A percentile compares a stretch with the other conserved stretches of the same genome.
Evolutionary conservation across 352 stramenopile species (phyloP).

Genomic region (Sclerospora graminicola): DNA sequence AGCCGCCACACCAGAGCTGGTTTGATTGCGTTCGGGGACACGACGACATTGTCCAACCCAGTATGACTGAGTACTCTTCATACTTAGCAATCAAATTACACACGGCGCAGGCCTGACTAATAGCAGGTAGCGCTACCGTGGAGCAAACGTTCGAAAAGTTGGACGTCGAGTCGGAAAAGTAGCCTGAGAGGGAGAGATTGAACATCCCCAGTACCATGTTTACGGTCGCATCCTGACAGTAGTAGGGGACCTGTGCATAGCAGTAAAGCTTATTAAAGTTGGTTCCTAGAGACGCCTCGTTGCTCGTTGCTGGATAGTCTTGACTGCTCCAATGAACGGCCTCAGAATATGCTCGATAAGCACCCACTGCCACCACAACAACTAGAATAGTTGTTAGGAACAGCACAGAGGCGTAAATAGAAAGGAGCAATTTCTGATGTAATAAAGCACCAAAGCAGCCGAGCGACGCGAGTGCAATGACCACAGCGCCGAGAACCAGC

Average conservation of each 20-base stretch:
- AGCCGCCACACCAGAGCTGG: slow-evolving; percentile 58
- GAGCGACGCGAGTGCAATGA: slow-evolving; percentile 51
- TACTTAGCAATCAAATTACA: slow-evolving; percentile 49
- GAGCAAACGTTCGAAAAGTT: slow-evolving; percentile 47
- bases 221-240: slow-evolving; percentile 42
- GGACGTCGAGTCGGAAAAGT: slow-evolving; percentile 27
- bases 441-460: slow-evolving; percentile 65
- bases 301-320: slow-evolving; percentile 34
- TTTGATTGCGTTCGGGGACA: slow-evolving; percentile 44
- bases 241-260: slow-evolving; percentile 69
- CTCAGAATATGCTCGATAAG: slow-evolving; percentile 41
- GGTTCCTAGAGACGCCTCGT: slow-evolving; percentile 37
- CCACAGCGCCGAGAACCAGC: slow-evolving; percentile 52
- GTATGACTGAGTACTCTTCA: slow-evolving; percentile 46
- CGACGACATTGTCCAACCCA: slow-evolving; percentile 48
- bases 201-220: slow-evolving; percentile 45
- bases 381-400: slow-evolving; percentile 52
- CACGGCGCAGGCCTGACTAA: slow-evolving; percentile 47
- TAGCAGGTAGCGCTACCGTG: slow-evolving; percentile 26
- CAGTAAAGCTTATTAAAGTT: slow-evolving; percentile 82
- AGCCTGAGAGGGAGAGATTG: slow-evolving; percentile 31
- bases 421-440: slow-evolving; percentile 58
- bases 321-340: slow-evolving; percentile 31
- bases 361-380: slow-evolving; percentile 50
- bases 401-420: slow-evolving; percentile 57